Evolutionary conservation across 1,284 basidiomycete species (phyloP).

Genomic region (Trametes versicolor): DNA sequence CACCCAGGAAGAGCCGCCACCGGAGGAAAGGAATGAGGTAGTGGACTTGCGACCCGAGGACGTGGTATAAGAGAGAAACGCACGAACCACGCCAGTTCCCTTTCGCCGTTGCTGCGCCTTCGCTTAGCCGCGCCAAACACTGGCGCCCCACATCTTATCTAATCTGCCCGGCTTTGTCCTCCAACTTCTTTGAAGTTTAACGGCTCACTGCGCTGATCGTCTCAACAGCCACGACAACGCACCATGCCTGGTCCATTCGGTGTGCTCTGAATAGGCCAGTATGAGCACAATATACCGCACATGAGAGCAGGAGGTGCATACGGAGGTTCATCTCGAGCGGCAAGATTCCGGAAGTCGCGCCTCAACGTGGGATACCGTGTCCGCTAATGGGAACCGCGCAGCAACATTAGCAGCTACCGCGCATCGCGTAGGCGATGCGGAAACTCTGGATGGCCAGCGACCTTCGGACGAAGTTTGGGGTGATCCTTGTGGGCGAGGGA

Average conservation of each 20-base stretch:
- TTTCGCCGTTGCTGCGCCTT: slow-evolving; percentile 6
- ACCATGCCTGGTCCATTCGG: neutral
- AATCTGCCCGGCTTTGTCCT: slow-evolving; percentile 9
- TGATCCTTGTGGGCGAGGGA: neutral
- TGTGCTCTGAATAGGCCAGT: neutral
- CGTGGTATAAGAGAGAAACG: slow-evolving; percentile 20
- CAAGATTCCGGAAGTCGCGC: neutral
- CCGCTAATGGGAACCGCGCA: neutral
- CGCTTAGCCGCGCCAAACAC: slow-evolving; percentile 3
- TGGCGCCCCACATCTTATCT: slow-evolving; percentile 15
- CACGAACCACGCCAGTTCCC: slow-evolving; percentile 8
- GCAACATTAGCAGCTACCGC: neutral
- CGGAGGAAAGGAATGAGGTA: slow-evolving; percentile 9
- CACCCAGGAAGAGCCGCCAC: slow-evolving; percentile 12
- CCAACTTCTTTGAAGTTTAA: neutral
- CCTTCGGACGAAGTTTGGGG: neutral
- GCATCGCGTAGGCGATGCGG: slow-evolving; percentile 1
- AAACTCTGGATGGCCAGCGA: neutral
- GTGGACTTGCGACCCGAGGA: slow-evolving; percentile 7
- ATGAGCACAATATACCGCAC: too few species aligned
- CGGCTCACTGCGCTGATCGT: slow-evolving; percentile 1
- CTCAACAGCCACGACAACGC: neutral
- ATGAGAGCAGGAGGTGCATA: neutral
- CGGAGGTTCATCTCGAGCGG: neutral
- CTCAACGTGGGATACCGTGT: neutral